Evolutionary conservation across 2,329 filamentous ascomycete genomes (phyloP), one percentile per base, ranked within the genome.

Genomic region (Colletotrichum coccodes): DNA sequence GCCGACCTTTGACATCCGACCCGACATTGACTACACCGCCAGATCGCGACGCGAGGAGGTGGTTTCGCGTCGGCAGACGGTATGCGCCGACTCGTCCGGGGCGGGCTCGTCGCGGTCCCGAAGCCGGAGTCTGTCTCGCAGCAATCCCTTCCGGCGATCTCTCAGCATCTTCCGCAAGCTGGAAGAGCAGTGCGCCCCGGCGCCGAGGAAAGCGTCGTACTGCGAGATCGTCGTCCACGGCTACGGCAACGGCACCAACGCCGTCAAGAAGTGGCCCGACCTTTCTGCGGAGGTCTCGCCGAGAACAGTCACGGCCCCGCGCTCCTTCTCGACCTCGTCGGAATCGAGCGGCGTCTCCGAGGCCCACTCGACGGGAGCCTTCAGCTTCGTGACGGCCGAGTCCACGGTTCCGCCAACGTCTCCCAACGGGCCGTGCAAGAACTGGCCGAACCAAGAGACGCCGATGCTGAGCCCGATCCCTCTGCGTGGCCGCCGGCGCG

Each of bases 21-120:
- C 87, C 0, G 87, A 90, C 56, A 83, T 89, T 49, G 86, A 89
- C 71, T 88, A 89, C 70, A 82, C 85, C 61, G 83, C 83, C 0
- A 76, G 85, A 8, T 79, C 80, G 0, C 82, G 84, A 65, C 67
- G 44, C 1, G 44, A 62, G 14, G 63, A 70, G 76, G 78, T 56
- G 68, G 70, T 60, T 62, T 42, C 53, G 70, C 60, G 32, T 47
- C 49, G 4, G 44, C 44, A 61, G 57, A 67, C 40, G 64, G 64
- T 32, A 49, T 68, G 32, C 4, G 60, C 66, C 32, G 63, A 38
- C 3, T 21, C 56, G 9, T 26, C 69, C 28, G 58, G 63, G 26
- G 36, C 52, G 56, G 60, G 75, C 56, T 68, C 74, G 42, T 57
- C 75, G 18, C 68, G 75, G 7, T 68, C 72, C n/a, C 70, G 67